Evolutionary conservation across 2,329 filamentous ascomycete species (phyloP).

Genomic region (Calonectria hongkongensis): DNA sequence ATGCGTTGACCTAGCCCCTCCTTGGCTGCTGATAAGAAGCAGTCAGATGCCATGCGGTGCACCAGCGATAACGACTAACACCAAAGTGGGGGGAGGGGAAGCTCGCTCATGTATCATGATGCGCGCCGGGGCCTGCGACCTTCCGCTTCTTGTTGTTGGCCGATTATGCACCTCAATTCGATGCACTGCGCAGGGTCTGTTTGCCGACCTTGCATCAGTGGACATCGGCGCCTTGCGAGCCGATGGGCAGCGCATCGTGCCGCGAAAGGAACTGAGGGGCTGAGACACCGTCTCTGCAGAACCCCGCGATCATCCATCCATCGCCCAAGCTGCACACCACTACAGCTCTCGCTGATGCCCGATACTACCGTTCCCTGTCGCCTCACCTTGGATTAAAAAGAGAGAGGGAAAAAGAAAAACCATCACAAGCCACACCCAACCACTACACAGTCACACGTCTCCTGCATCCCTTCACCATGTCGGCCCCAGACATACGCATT

Average conservation of each 20-base stretch:
- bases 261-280: not conserved
- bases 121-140: conserved; percentile 2
- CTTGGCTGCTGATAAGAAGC: conserved; percentile 43
- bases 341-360: not conserved
- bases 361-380: conserved; percentile 3
- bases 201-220: conserved; percentile 15
- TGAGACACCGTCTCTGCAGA: not conserved
- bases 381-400: not conserved
- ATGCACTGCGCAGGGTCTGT: conserved; percentile 3
- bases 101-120: not conserved
- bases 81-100: conserved; percentile 41
- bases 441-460: conserved; percentile 13
- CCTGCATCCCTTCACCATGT: conserved; percentile 54
- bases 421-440: not conserved
- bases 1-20: conserved; percentile 33
- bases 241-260: conserved; percentile 2
- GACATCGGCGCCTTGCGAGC: conserved; percentile 19
- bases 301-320: conserved; percentile 30
- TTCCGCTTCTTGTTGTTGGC: conserved; percentile 21
- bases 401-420: not conserved
- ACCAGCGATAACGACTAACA: conserved; percentile 33
- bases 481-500: conserved; percentile 62
- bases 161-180: not conserved
- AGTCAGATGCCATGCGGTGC: conserved; percentile 24
- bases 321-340: not conserved